Evolutionary conservation across 768 basidiomycete genomes (phyloP).

Genomic region (Lyophyllum atratum): DNA sequence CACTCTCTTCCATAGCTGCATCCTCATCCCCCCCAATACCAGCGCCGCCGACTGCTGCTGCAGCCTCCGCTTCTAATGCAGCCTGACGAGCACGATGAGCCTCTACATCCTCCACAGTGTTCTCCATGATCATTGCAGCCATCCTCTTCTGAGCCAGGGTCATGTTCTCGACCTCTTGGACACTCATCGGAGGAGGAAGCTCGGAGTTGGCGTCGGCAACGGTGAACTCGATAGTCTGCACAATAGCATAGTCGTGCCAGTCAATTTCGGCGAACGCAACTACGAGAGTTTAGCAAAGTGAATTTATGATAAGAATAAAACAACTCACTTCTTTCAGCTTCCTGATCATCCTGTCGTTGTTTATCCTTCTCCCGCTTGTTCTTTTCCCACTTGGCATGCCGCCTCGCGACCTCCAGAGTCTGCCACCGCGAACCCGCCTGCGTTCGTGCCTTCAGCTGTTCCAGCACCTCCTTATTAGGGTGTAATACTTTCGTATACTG

Average conservation of each 20-base stretch:
- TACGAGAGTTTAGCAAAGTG: constrained; percentile 24
- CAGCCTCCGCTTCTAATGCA: constrained; percentile 83
- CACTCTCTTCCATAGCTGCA: constrained; percentile 85
- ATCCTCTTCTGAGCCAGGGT: constrained; percentile 96
- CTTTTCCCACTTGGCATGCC: constrained; percentile 88
- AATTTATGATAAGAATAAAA: constrained; percentile 4
- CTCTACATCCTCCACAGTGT: constrained; percentile 84
- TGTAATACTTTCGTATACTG: constrained; percentile 92
- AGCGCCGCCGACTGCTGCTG: constrained; percentile 71
- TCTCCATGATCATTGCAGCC: constrained; percentile 99
- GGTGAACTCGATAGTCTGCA: constrained; percentile 98
- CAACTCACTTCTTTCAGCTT: constrained; percentile 81
- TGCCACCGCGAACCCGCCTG: constrained; percentile 73
- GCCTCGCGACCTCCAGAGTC: constrained; percentile 71
- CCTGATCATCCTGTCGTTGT: constrained; percentile 86
- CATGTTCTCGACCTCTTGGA: constrained; percentile 95
- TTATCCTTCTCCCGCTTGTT: constrained; percentile 83
- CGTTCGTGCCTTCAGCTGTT: constrained; percentile 64
- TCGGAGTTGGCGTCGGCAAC: constrained; percentile 88
- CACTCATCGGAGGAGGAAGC: constrained; percentile 94
- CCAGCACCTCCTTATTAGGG: constrained; percentile 75
- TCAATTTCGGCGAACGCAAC: constrained; percentile 97
- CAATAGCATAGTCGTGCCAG: constrained; percentile 99
- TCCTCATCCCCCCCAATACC: constrained; percentile 55
- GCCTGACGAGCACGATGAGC: constrained; percentile 80